A percentile compares a stretch with the other conserved stretches of the same genome.
phyloP scores from a whole-genome alignment of 805 yeast species.

The Pichia paraexigua region DNA sequence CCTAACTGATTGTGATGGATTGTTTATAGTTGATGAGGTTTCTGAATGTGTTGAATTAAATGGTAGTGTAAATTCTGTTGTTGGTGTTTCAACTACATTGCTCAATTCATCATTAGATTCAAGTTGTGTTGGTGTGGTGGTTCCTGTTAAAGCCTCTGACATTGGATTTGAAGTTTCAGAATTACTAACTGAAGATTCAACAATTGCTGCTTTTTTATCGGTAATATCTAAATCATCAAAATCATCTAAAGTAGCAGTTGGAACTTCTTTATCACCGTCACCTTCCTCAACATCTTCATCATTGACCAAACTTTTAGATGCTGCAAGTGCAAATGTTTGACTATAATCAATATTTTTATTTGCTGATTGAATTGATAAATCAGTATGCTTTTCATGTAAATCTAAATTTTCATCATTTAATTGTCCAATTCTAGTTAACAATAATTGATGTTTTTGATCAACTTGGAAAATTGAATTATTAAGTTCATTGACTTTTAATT shows the following conservation, averaged over 20 bases:
- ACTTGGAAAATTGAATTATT: slow-evolving; percentile 21
- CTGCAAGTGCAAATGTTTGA: slow-evolving; percentile 24
- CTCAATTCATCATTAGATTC: slow-evolving; percentile 9
- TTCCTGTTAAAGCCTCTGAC: slow-evolving; percentile 8
- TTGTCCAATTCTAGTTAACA: slow-evolving; percentile 16
- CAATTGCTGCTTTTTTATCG: background rate
- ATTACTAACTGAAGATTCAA: slow-evolving; percentile 18
- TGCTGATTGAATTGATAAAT: slow-evolving; percentile 26
- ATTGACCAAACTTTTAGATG: slow-evolving; percentile 20
- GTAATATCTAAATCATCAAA: slow-evolving; percentile 20
- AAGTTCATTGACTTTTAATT: slow-evolving; percentile 18
- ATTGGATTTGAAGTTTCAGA: slow-evolving; percentile 14
- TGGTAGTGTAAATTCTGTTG: slow-evolving; percentile 27
- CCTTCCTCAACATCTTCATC: slow-evolving; percentile 14
- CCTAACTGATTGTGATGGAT: slow-evolving; percentile 84
- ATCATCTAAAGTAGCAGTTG: slow-evolving; percentile 28
- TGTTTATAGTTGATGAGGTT: slow-evolving; percentile 86
- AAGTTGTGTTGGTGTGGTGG: slow-evolving; percentile 39
- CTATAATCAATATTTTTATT: slow-evolving; percentile 25
- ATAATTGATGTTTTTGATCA: slow-evolving; percentile 19
- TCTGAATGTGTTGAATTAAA: slow-evolving; percentile 65
- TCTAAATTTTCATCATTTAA: slow-evolving; percentile 35
- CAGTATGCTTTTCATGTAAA: slow-evolving; percentile 30
- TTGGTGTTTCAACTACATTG: slow-evolving; percentile 1
- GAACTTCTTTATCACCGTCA: slow-evolving; percentile 22